These are phyloP conservation scores for Hypoxylon intermedium DNA, from an alignment of 495 filamentous ascomycete species.

Conservation along the genomic window DNA sequence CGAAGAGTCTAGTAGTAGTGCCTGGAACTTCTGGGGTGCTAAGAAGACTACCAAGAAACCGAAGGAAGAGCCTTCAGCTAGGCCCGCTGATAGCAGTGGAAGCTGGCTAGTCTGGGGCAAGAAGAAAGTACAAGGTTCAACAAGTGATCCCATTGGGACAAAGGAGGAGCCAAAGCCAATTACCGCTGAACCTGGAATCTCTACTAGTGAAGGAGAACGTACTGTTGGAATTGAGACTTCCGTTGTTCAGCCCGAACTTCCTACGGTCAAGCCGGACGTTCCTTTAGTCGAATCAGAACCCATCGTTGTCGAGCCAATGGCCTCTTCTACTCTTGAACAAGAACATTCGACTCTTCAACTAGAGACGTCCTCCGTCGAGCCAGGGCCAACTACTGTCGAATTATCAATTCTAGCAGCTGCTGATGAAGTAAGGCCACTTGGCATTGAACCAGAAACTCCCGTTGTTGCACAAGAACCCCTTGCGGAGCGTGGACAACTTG, in stretches of 20 bases:
- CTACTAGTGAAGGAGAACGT: conserved; percentile 1
- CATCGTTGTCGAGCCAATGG: background rate
- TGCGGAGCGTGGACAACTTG: background rate
- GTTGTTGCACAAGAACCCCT: background rate
- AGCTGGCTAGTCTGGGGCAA: conserved; percentile 44
- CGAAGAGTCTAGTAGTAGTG: conserved; percentile 36
- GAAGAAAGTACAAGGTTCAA: conserved; percentile 44
- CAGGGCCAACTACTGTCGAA: background rate
- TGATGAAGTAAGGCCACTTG: background rate
- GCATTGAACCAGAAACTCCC: background rate
- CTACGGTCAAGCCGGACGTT: background rate
- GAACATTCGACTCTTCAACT: no score
- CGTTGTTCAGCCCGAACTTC: background rate
- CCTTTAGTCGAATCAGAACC: conserved; percentile 2
- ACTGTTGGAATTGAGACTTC: background rate
- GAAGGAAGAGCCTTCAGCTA: conserved; percentile 19
- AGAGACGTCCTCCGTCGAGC: background rate
- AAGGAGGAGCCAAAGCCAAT: conserved; percentile 31
- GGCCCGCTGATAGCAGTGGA: conserved; percentile 19
- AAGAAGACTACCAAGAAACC: conserved; percentile 44
- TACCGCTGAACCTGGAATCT: background rate
- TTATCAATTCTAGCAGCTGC: background rate
- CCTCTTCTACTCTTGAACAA: no score
- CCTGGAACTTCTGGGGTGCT: conserved; percentile 49
- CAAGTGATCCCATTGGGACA: conserved; percentile 41